Base-by-base conservation (phyloP, 2,329 filamentous ascomycete genomes). In the Calonectria fujianensis region DNA sequence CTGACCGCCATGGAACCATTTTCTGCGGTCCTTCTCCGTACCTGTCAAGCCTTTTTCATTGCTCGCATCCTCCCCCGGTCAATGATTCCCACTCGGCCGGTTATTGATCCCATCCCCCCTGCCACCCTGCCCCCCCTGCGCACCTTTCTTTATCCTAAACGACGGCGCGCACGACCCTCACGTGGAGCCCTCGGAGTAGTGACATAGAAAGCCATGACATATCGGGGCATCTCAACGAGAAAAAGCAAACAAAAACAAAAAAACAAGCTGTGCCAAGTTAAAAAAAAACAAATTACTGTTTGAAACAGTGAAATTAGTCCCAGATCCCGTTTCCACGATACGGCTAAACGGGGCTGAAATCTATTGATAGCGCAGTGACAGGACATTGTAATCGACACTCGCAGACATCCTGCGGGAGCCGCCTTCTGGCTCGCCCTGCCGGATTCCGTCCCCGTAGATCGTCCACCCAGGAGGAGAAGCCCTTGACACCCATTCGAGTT, bases 1-100 rank as follows among this genome's bases (percentile, higher is more conserved):
- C 37, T 63, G 57, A 63, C 57, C 57, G 57, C 35, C 57, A 41
- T 63, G 37, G 57, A 63, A 63, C 57, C 57, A 63, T 63, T 63
- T 29, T 41, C 57, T 16, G 27, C 35, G 57, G 27, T 20, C 24
- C 39, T 16, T 61, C 57, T 16, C 45, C 45, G n/a, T 48, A 48
- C 45, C 45, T 48, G 45, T 24, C 45, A 24, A 48, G 45, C n/a
- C 20, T 24, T 48, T 13, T 24, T 18, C 16, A 57, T 35, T 57
- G 20, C 32, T 24, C 32, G 24, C 54, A 32, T 57, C 29, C 18
- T 35, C 18, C 18, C 32, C 18, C 11, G 52, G 52, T 32, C 31
- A 32, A 57, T n/a, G 52, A 57, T 57, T 24, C 29, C 52, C 31
- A 35, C 57, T 61, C 32, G 20, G 32, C 32, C n/a, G 32, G 57